A percentile compares a stretch with the other conserved stretches of the same genome.
Conservation (phyloP, 2,329 filamentous ascomycete species). For the Aspergillus terreus region DNA sequence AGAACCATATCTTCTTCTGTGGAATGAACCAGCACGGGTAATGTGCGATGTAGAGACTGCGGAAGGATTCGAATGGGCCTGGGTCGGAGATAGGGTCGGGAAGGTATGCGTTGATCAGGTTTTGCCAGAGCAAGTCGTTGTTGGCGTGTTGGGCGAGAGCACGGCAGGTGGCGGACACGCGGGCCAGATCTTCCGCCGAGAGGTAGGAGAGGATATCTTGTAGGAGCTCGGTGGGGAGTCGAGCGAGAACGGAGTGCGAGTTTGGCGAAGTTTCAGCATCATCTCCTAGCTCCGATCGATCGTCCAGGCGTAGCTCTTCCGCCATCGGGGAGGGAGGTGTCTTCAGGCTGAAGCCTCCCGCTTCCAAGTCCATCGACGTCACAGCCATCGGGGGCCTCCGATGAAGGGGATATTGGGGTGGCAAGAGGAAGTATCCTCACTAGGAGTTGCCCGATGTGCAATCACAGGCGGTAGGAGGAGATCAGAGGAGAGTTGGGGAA, state of each 20-base stretch:
- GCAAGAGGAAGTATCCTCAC: background rate
- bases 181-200: slow-evolving; percentile 59
- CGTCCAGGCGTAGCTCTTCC: slow-evolving; percentile 1
- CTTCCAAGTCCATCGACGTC: slow-evolving; percentile 1
- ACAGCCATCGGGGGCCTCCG: background rate
- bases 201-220: slow-evolving; percentile 68
- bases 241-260: slow-evolving; percentile 21
- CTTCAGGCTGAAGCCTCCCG: background rate
- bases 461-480: background rate
- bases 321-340: background rate
- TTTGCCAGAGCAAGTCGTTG: slow-evolving; percentile 69
- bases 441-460: background rate
- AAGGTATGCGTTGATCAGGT: slow-evolving; percentile 65
- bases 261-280: slow-evolving; percentile 1
- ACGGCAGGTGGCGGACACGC: slow-evolving; percentile 59
- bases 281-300: slow-evolving; percentile 1
- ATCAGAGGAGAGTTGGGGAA: background rate
- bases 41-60: slow-evolving; percentile 68
- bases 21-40: slow-evolving; percentile 83
- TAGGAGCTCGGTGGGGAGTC: slow-evolving; percentile 71
- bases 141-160: slow-evolving; percentile 56
- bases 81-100: slow-evolving; percentile 55
- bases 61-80: slow-evolving; percentile 61
- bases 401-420: background rate
- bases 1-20: slow-evolving; percentile 79